Evolutionary conservation across 1,139 yeast genomes (phyloP).

Genomic region (Kodamaea sp.): DNA sequence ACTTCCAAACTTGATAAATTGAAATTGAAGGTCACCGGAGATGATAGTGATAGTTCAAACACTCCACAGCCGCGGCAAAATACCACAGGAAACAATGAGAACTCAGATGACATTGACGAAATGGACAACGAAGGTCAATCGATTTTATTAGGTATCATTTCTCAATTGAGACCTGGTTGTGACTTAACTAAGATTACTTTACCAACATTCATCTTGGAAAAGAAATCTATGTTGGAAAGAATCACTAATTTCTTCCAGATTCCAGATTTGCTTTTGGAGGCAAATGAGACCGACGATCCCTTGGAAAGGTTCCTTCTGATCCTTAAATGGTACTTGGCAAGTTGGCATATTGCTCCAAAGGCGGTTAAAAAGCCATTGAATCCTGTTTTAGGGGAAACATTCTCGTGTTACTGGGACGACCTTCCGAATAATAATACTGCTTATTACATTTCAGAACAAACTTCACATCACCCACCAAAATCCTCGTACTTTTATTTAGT

Average conservation of each 20-base stretch:
- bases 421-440: constrained; percentile 65
- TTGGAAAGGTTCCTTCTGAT: constrained; percentile 67
- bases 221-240: constrained; percentile 94
- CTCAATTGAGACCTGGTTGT: constrained; percentile 89
- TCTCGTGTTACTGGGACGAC: constrained; percentile 88
- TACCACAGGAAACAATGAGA: constrained; percentile 6
- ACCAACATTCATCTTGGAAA: constrained; percentile 91
- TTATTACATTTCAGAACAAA: constrained; percentile 86
- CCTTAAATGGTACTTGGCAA: constrained; percentile 84
- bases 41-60: constrained; percentile 3
- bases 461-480: constrained; percentile 98
- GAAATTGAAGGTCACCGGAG: constrained; percentile 19
- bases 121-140: constrained; percentile 87
- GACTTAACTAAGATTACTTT: constrained; percentile 87
- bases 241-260: constrained; percentile 86
- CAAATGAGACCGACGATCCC: constrained; percentile 58
- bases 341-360: constrained; percentile 98
- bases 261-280: constrained; percentile 70
- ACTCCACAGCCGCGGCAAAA: not conserved
- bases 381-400: constrained; percentile 89
- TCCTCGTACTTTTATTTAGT: constrained; percentile 86
- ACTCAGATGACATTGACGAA: constrained; percentile 77
- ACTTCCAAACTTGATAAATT: constrained; percentile 35
- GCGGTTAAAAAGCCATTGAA: constrained; percentile 96
- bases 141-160: constrained; percentile 77